Evolutionary conservation across 306 rosid species (phyloP).

Genomic region (Begonia loranthoides): DNA sequence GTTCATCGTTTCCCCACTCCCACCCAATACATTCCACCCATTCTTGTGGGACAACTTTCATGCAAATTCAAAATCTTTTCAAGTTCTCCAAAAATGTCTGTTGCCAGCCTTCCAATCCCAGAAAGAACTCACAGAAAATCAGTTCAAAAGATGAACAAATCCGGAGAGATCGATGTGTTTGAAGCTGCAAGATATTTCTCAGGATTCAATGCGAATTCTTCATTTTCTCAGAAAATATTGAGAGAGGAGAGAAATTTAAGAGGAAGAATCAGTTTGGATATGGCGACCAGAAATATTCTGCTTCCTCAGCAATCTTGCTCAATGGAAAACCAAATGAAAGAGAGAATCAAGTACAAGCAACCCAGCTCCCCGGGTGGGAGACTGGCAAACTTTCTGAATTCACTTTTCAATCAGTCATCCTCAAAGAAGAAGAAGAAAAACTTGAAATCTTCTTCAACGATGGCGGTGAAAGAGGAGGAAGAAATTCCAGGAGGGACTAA

Average conservation of each 20-base stretch:
- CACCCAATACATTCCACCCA: too few species aligned
- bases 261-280: conserved; percentile 84
- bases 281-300: conserved; percentile 65
- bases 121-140: too few species aligned
- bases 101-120: too few species aligned
- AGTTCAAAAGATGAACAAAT: conserved; percentile 22
- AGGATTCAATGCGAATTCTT: conserved; percentile 52
- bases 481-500: conserved; percentile 54
- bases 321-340: conserved; percentile 15
- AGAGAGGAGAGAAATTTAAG: conserved; percentile 48
- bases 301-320: conserved; percentile 21
- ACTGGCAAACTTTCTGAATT: conserved; percentile 83
- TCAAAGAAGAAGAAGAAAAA: conserved; percentile 55
- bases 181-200: conserved; percentile 89
- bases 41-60: too few species aligned
- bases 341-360: conserved; percentile 70
- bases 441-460: conserved; percentile 47
- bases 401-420: conserved; percentile 79
- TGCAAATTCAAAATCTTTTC: too few species aligned
- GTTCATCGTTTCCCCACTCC: too few species aligned
- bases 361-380: conserved; percentile 96
- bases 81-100: too few species aligned
- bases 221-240: conserved; percentile 31
- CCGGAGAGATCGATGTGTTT: conserved; percentile 82
- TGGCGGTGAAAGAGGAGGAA: conserved; percentile 56